These are phyloP conservation scores for Zygosaccharomyces pseudobailii DNA, from an alignment of 1,139 yeast genomes.

Conservation along the genomic window DNA sequence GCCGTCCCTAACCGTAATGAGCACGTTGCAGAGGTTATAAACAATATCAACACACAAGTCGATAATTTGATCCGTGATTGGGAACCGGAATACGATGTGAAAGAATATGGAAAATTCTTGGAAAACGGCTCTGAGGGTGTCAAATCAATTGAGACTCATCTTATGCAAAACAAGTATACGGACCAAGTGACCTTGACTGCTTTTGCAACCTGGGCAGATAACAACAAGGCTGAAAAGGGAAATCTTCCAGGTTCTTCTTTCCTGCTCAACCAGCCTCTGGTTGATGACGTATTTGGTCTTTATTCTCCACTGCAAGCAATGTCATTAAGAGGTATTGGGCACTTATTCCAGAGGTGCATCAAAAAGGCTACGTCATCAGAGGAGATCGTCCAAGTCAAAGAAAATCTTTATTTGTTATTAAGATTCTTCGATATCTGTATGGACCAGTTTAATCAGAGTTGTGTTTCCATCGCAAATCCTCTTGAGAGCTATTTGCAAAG, in stretches of 20 bases:
- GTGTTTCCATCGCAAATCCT: slow-evolving; percentile 25
- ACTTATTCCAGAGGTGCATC: slow-evolving; percentile 18
- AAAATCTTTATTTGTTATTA: slow-evolving; percentile 29
- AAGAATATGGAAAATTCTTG: slow-evolving; percentile 3
- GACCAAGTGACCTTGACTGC: slow-evolving; percentile 23
- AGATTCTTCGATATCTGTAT: slow-evolving; percentile 31
- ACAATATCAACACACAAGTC: slow-evolving; percentile 17
- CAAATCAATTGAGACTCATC: slow-evolving; percentile 26
- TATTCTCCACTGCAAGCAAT: slow-evolving; percentile 27
- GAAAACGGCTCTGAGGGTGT: slow-evolving; percentile 5
- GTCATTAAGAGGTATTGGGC: slow-evolving; percentile 31
- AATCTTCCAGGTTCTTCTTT: slow-evolving; percentile 5
- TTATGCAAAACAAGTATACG: slow-evolving; percentile 27
- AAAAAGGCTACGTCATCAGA: slow-evolving; percentile 12
- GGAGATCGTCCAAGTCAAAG: slow-evolving; percentile 23
- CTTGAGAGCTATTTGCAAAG: slow-evolving; percentile 21
- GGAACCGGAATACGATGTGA: slow-evolving; percentile 20
- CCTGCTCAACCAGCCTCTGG: slow-evolving; percentile 21
- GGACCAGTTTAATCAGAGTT: slow-evolving; percentile 22
- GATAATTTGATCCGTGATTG: slow-evolving; percentile 15
- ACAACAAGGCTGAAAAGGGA: slow-evolving; percentile 7
- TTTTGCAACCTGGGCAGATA: slow-evolving; percentile 21
- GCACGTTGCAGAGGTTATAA: slow-evolving; percentile 14
- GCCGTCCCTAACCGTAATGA: slow-evolving; percentile 10
- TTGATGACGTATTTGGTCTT: slow-evolving; percentile 30